Evolutionary conservation across 768 basidiomycete species (phyloP), one percentile per base, ranked within the genome.

Genomic region (Galerina marginata): DNA sequence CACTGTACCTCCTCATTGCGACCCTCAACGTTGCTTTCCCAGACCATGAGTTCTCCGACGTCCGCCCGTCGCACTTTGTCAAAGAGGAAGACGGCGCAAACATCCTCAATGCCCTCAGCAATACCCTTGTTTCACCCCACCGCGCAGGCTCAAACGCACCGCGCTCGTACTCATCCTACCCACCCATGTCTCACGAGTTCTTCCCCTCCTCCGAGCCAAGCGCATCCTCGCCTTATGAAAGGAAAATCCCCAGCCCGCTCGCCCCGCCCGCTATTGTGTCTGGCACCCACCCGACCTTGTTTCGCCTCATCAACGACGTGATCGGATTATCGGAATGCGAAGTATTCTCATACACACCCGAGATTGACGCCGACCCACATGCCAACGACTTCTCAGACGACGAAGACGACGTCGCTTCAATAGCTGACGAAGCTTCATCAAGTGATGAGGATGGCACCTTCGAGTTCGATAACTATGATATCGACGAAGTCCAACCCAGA

Each of bases 11-110:
- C 51, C 90, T 99, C 72, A 97, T 99, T 69, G 92, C 94, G 36
- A 95, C 95, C 2, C 89, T 99, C 69, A 99, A 99, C 79, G 87
- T 94, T 69, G 96, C 96, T 6, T 99, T 96, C 72, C 96, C 96
- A 2, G 96, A 99, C 83, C 86, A 98, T 78, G 96, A 98, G 71
- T 99, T 99, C 79, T 92, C 93, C 6, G 90, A 93, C 72, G 90
- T 97, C 53, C 86, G 91, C 26, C 92, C 95, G 0, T 89, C 89
- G 9, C 91, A 96, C 67, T 99, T 99, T 75, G 87, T 84, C 71
- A 89, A 89, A 59, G 93, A 96, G 74, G 87, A 92, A 74, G 84
- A 85, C 74, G 88, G 80, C 40, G 91, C 92, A 3, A 83, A 77
- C 72, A 92, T 96, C 44, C 86, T 96, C 59, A 91, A 92, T 69